Conservation (phyloP, 768 basidiomycete genomes). For the Kwoniella mangroviensis region DNA sequence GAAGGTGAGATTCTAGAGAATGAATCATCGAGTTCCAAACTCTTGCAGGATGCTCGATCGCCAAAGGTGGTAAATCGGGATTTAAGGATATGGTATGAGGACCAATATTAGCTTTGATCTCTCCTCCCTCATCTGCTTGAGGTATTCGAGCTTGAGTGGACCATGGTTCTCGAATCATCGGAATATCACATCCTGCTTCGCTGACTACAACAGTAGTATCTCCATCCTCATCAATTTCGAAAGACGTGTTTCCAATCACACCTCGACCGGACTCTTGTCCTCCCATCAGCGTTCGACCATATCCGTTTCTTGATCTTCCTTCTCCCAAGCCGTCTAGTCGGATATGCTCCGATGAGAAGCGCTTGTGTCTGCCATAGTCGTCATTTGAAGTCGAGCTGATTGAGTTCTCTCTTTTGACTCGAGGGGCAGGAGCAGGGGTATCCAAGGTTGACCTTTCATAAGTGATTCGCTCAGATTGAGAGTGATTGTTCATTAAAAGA, state of each 20-base stretch:
- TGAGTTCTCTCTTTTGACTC: background rate
- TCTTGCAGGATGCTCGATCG: conserved; percentile 45
- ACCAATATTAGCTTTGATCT: background rate
- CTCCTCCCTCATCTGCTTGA: background rate
- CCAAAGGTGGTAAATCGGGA: conserved; percentile 39
- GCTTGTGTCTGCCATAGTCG: background rate
- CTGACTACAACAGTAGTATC: conserved; percentile 9
- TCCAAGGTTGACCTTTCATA: background rate
- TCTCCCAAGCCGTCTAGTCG: conserved; percentile 27
- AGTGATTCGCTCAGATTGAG: background rate
- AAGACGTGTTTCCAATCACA: conserved; percentile 29
- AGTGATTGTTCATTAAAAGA: conserved; percentile 1
- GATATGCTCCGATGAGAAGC: conserved; percentile 3
- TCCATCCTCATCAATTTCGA: background rate
- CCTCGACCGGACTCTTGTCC: conserved; percentile 35
- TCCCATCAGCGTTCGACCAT: conserved; percentile 25
- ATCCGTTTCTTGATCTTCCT: conserved; percentile 25
- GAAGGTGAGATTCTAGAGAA: conserved; percentile 27
- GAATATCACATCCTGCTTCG: conserved; percentile 33
- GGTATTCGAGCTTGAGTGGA: background rate
- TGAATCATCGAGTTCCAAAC: conserved; percentile 48
- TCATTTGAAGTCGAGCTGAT: background rate
- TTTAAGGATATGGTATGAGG: conserved; percentile 29
- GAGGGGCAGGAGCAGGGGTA: background rate
- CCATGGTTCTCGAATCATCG: conserved; percentile 20